Evolutionary conservation across 2,329 filamentous ascomycete genomes (phyloP), one percentile per base, ranked within the genome.

Genomic region (Penicillium sp.): DNA sequence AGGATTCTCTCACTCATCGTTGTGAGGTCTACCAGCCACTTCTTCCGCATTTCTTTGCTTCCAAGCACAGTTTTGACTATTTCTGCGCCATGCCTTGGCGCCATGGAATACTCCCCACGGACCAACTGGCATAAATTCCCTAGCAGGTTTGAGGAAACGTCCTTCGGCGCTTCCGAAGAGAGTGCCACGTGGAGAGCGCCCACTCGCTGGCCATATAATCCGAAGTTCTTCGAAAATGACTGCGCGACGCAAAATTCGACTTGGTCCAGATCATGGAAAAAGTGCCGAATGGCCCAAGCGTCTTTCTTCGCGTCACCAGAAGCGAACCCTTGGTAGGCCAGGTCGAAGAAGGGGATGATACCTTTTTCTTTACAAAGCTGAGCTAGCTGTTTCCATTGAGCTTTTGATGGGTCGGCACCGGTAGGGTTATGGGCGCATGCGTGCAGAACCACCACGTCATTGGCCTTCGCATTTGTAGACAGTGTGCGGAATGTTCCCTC

Each of bases 311-410:
- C 82, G 69, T 93, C 86, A 45, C 94, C 93, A 3, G 93, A 94
- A 1, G 93, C 93, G 69, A 97, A 97, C 36, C 93, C 94, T 76
- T 97, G 93, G 79, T 97, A 97, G 50, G 93, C 93, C 54, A 85
- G 89, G 79, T 97, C 93, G 75, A 97, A 96, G 82, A 97, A 96
- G 62, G 92, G 92, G 76, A 97, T 95, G 72, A 95, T 88, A 59
- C 84, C 84, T 79, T 89, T 93, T 66, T 83, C 74, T 66, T 83
- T 83, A 70, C 96, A 85, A 36, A 96, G 70, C 38, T 80, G 75
- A 43, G 90, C 89, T 49, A 96, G 81, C 75, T 90, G 81, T 72
- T 85, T 87, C 91, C 91, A 96, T 76, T 96, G 90, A 44, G 89
- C 87, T 58, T 85, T 77, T 15, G 89, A 92, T 6, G 89, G 89